Base-by-base conservation (phyloP, 331 rosid species). In the Acacia concinna region DNA sequence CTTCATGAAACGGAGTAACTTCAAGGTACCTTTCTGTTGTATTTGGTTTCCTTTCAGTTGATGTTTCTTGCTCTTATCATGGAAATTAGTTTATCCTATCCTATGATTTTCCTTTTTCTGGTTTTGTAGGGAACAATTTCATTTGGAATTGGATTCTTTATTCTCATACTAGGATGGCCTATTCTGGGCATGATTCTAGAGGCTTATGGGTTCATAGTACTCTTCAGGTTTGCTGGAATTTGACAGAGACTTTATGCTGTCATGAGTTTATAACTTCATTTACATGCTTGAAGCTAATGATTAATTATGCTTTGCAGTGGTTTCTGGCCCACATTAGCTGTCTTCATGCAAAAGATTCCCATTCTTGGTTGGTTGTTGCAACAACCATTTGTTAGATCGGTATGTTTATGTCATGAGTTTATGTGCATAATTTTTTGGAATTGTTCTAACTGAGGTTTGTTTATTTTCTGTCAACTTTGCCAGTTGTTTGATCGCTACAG, bases 241-340 rank as follows among this genome's bases (percentile, higher is more conserved):
- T 51, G 31, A 75, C 64, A 79, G 78, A 64, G 52, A 43, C 23
- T 60, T 62, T n/a, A 25, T 68, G 28, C 78, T 81, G 38, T 38
- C 31, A 75, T 73, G 64, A 46, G 38, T 77, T 20, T 70, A 62
- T 84, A 54, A 56, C 32, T 77, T 20, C 57, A 67, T 84, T 54
- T 66, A 35, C 47, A 18, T 78, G 65, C 49, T 72, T 68, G 72
- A 75, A 37, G 60, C 78, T 85, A 81, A 83, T 89, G 69, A 80
- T 88, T 68, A 59, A 76, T 46, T 76, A 71, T 85, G 49, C 59
- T 76, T 68, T 84, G 86, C 94, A 96, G 97, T 76, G 99, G 98
- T 82, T 96, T 96, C 90, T 93, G 99, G 99, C 99, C 98, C 64
- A 96, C 98, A 18, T 67, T 96, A 72, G 86, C 97, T 67, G 97